These are phyloP conservation scores for Croton setiger DNA, from an alignment of 441 rosid genomes.

Conservation along the genomic window DNA sequence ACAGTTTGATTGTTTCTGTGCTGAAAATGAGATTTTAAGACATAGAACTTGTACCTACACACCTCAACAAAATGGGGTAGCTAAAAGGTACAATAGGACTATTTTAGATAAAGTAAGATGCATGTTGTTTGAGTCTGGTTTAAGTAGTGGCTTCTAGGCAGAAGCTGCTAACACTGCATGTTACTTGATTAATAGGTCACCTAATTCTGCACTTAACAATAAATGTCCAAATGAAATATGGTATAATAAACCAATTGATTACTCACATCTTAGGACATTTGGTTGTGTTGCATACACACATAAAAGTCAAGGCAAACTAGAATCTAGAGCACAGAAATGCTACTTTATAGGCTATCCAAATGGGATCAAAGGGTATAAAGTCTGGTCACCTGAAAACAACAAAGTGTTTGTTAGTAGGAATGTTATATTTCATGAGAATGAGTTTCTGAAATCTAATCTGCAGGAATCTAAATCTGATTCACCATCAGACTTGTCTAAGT, in stretches of 20 bases:
- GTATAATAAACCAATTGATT: neutral
- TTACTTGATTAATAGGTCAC: neutral
- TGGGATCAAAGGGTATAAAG: neutral
- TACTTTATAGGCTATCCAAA: too few relatives aligned
- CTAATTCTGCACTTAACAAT: neutral
- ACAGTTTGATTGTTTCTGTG: neutral
- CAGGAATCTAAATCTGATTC: too few relatives aligned
- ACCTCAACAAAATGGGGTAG: neutral
- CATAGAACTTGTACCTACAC: neutral
- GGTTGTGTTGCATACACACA: too few relatives aligned
- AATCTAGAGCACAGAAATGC: too few relatives aligned
- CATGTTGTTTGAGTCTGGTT: too few relatives aligned
- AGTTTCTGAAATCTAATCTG: too few relatives aligned
- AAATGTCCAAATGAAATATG: conserved; percentile 4
- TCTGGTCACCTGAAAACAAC: too few relatives aligned
- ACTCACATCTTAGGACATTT: too few relatives aligned
- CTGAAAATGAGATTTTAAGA: neutral
- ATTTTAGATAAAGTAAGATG: neutral
- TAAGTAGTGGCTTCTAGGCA: neutral
- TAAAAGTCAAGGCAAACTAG: too few relatives aligned
- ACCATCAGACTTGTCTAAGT: too few relatives aligned
- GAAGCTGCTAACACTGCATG: neutral
- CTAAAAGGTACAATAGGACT: neutral
- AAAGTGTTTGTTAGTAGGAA: too few relatives aligned
- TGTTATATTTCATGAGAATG: too few relatives aligned